Conservation (phyloP, 306 rosid genomes). For the Mimosa pudica region DNA sequence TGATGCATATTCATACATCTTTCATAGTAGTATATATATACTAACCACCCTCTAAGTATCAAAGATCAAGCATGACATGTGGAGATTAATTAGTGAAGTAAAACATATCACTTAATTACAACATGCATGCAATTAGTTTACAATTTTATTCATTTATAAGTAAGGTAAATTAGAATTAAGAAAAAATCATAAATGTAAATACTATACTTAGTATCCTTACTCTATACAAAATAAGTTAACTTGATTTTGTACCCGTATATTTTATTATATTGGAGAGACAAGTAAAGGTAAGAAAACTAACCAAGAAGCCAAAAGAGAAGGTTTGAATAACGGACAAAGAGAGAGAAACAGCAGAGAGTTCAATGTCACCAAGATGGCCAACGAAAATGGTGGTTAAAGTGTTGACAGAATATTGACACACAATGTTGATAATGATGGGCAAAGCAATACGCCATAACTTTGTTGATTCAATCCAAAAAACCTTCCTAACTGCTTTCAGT, state of each 20-base stretch:
- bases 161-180: no score
- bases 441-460: constrained; percentile 63
- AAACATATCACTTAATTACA: no score
- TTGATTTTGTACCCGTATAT: no score
- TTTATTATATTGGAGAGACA: not conserved
- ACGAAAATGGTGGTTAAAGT: constrained; percentile 66
- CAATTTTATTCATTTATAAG: no score
- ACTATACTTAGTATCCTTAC: no score
- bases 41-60: no score
- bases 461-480: constrained; percentile 47
- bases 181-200: no score
- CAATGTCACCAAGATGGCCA: constrained; percentile 75
- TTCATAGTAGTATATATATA: no score
- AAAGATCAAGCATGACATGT: no score
- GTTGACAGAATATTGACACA: constrained; percentile 60
- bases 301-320: constrained; percentile 87
- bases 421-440: constrained; percentile 52
- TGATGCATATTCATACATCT: not conserved
- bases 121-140: no score
- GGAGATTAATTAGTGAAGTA: no score
- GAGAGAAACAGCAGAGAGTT: constrained; percentile 79
- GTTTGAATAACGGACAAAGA: constrained; percentile 64
- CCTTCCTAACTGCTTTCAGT: constrained; percentile 28
- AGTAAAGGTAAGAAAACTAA: not conserved
- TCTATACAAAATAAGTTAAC: no score